Conservation (phyloP, 2,329 filamentous ascomycete genomes). For the Cordyceps tenuipes region DNA sequence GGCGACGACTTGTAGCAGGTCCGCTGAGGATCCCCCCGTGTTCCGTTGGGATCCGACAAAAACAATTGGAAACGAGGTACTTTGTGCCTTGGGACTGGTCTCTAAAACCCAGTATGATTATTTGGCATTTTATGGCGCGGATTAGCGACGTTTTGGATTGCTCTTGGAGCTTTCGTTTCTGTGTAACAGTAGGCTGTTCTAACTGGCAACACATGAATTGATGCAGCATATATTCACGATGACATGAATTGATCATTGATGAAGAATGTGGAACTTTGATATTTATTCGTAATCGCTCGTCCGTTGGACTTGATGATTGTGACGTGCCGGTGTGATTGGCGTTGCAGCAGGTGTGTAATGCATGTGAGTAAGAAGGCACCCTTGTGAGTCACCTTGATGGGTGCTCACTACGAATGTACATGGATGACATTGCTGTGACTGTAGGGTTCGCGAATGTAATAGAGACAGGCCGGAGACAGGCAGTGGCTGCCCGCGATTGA, state of each 20-base stretch:
- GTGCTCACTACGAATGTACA: not conserved
- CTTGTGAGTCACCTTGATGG: not conserved
- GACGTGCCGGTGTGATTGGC: not conserved
- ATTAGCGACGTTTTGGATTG: not conserved
- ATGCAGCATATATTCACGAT: not conserved
- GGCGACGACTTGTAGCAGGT: constrained; percentile 40
- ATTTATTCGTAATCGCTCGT: not conserved
- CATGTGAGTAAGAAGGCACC: not conserved
- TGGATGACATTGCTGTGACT: no score
- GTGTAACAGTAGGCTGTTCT: not conserved
- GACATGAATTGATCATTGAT: not conserved
- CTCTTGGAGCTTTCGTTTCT: not conserved
- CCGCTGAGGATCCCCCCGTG: constrained; percentile 26
- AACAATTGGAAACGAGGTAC: constrained; percentile 16
- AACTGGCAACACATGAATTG: not conserved
- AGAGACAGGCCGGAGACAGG: not conserved
- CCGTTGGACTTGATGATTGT: not conserved
- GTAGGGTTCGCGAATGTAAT: not conserved
- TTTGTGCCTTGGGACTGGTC: constrained; percentile 30
- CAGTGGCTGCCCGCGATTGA: not conserved
- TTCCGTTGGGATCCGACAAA: constrained; percentile 21
- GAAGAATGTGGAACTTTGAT: not conserved
- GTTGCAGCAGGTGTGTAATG: not conserved
- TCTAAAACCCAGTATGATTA: constrained; percentile 21
- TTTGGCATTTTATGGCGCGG: constrained; percentile 11